Percentiles rank a stretch among this genome's conserved stretches.
phyloP scores from a whole-genome alignment of 257 asterid species.

The Linderniella brevidens region DNA sequence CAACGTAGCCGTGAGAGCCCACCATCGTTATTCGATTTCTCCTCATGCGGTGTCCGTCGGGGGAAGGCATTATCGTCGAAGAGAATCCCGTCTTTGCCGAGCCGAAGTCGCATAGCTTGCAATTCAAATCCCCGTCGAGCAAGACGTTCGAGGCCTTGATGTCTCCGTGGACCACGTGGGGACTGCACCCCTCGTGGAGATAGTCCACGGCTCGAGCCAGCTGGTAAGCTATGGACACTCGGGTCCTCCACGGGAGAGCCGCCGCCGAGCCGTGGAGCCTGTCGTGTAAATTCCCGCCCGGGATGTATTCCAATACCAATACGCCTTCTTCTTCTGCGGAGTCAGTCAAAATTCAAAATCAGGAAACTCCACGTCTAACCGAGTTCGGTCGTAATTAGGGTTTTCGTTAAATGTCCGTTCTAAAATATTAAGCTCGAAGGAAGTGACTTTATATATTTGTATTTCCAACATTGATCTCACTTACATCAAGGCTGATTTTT shows the following conservation, averaged over 20 bases:
- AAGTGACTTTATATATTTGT: too few species aligned
- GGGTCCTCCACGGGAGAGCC: constrained; percentile 33
- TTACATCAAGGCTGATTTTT: too few species aligned
- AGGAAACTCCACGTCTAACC: too few species aligned
- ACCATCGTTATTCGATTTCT: constrained; percentile 15
- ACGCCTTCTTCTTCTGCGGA: constrained; percentile 23
- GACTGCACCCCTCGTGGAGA: constrained; percentile 30
- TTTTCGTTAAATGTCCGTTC: too few species aligned
- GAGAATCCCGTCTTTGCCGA: constrained; percentile 52
- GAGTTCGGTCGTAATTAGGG: too few species aligned
- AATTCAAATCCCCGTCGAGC: constrained; percentile 28
- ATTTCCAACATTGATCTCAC: too few species aligned
- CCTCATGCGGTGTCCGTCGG: too few species aligned
- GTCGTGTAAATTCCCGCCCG: constrained; percentile 50
- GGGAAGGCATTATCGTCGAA: not conserved
- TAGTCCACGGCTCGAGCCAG: constrained; percentile 42
- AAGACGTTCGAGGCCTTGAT: constrained; percentile 50
- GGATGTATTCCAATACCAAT: constrained; percentile 30
- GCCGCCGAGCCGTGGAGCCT: constrained; percentile 19
- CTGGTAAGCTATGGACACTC: constrained; percentile 45
- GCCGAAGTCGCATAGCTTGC: constrained; percentile 71
- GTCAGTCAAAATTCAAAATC: constrained; percentile 4
- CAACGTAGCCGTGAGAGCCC: constrained; percentile 70
- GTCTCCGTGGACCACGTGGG: constrained; percentile 53
- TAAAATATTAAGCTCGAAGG: too few species aligned